phyloP scores from a whole-genome alignment of 768 basidiomycete genomes.

The Cystofilobasidium ferigula region DNA sequence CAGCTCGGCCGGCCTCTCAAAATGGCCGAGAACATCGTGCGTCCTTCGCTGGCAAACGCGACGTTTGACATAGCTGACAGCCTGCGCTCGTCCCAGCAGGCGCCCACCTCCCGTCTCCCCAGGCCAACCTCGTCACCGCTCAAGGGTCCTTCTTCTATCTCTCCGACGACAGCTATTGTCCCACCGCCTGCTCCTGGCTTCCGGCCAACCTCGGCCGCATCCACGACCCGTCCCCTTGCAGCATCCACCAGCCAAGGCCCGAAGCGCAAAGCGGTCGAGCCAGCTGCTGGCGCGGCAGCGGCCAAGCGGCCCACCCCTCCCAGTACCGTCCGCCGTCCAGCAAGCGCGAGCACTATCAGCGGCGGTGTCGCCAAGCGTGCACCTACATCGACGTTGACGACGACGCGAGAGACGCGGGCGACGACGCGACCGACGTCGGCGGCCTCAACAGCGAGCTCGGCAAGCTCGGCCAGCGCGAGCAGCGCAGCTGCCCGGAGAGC shows the following conservation, averaged over 20 bases:
- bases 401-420: not conserved
- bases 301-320: slow-evolving; percentile 15
- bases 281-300: not conserved
- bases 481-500: slow-evolving; percentile 5
- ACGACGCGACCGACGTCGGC: not conserved
- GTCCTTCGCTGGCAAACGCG: not conserved
- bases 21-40: slow-evolving; percentile 1
- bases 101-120: not conserved
- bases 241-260: not conserved
- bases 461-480: not conserved
- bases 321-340: not conserved
- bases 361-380: not conserved
- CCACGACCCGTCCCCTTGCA: not conserved
- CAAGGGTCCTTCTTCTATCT: not conserved
- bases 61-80: too few relatives aligned
- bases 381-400: not conserved
- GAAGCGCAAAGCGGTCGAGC: slow-evolving; percentile 10
- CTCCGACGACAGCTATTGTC: not conserved
- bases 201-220: not conserved
- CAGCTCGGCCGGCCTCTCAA: too few relatives aligned
- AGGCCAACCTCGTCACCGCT: slow-evolving; percentile 18
- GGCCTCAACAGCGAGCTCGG: not conserved
- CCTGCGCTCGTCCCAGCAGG: not conserved
- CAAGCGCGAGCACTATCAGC: not conserved
- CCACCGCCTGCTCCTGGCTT: not conserved